Conservation (phyloP, 495 filamentous ascomycete genomes). For the Penicillium herquei region DNA sequence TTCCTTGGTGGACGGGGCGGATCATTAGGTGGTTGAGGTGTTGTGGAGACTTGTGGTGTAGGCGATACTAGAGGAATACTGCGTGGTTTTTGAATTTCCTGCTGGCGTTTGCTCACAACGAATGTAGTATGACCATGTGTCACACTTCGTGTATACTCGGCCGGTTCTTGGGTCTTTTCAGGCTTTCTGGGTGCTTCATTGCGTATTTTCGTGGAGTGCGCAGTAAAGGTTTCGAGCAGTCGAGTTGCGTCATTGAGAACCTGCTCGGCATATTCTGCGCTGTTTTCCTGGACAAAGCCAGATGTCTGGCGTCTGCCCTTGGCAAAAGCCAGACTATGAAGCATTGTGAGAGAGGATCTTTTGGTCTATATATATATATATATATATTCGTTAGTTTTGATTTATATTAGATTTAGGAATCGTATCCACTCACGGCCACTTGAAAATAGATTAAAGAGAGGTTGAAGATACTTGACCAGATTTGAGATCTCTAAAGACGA, state of each 20-base stretch:
- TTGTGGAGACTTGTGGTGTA: background rate
- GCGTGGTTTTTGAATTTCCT: background rate
- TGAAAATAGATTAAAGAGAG: no score
- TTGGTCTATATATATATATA: background rate
- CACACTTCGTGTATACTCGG: background rate
- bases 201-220: background rate
- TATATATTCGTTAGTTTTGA: background rate
- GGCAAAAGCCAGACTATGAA: background rate
- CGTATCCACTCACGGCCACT: background rate
- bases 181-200: background rate
- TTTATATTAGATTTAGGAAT: background rate
- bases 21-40: background rate
- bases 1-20: background rate
- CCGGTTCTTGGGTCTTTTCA: no score
- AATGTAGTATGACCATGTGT: slow-evolving; percentile 13
- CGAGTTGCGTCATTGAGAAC: slow-evolving; percentile 13
- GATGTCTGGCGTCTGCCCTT: background rate
- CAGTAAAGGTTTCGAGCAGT: slow-evolving; percentile 23
- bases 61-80: background rate
- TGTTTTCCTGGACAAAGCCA: background rate
- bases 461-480: no score
- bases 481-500: no score
- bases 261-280: background rate
- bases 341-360: background rate
- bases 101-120: background rate